phyloP scores from a whole-genome alignment of 2,329 filamentous ascomycete genomes.

The Aspergillus udagawae region DNA sequence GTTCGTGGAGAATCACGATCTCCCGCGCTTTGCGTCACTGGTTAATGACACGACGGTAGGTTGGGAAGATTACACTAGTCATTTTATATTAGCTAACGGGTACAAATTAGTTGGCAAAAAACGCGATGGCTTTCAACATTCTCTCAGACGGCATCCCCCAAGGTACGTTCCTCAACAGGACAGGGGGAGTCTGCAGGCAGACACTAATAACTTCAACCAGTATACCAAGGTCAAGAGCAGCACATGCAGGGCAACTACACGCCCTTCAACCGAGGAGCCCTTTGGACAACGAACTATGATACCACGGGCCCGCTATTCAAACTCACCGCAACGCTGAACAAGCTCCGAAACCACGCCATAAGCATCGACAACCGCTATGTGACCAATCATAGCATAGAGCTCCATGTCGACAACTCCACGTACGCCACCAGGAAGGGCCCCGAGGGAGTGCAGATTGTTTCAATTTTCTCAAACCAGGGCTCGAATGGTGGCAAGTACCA shows the following conservation, averaged over 20 bases:
- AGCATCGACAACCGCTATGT: conserved; percentile 33
- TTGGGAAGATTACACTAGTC: background rate
- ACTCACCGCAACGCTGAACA: conserved; percentile 36
- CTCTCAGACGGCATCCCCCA: conserved; percentile 58
- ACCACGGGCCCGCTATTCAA: conserved; percentile 36
- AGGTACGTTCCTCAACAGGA: conserved; percentile 1
- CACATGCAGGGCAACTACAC: conserved; percentile 47
- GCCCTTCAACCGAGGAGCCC: conserved; percentile 51
- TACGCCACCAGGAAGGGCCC: conserved; percentile 44
- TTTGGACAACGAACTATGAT: conserved; percentile 47
- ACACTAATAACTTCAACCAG: conserved; percentile 9
- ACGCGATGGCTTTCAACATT: conserved; percentile 59
- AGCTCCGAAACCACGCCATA: conserved; percentile 40
- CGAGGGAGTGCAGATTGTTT: conserved; percentile 37
- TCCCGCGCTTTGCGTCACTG: conserved; percentile 49
- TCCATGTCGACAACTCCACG: conserved; percentile 39
- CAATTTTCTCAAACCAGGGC: conserved; percentile 42
- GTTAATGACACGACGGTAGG: conserved; percentile 49
- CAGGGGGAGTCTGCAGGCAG: background rate
- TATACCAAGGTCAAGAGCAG: conserved; percentile 64
- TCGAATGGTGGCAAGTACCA: conserved; percentile 22
- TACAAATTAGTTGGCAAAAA: conserved; percentile 48
- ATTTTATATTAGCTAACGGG: conserved; percentile 1
- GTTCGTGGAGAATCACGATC: conserved; percentile 60
- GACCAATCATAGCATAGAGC: conserved; percentile 33